phyloP scores from a whole-genome alignment of 2,329 filamentous ascomycete genomes.

The Exophiala bonariae region DNA sequence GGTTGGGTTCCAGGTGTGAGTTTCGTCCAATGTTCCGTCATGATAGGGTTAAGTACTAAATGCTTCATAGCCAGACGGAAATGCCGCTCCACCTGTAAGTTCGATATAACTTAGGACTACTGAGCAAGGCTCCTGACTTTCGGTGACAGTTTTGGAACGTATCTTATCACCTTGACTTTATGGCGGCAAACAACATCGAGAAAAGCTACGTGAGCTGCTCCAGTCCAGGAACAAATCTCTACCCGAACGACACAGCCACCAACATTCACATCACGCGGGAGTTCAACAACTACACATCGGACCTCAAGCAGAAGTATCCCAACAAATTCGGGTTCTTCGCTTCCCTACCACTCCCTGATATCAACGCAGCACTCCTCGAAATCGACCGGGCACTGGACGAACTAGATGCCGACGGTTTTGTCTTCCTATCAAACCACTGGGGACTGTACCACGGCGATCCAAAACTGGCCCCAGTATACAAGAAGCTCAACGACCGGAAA shows the following conservation, averaged over 20 bases:
- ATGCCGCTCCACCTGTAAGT: neutral
- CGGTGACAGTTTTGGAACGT: slow-evolving; percentile 42
- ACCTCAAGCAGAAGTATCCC: slow-evolving; percentile 25
- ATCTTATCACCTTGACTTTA: slow-evolving; percentile 49
- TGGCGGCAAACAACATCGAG: slow-evolving; percentile 48
- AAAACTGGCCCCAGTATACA: slow-evolving; percentile 46
- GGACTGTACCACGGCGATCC: slow-evolving; percentile 53
- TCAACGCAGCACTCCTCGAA: slow-evolving; percentile 47
- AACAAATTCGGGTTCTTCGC: slow-evolving; percentile 53
- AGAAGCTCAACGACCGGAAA: slow-evolving; percentile 45
- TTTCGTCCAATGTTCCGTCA: neutral
- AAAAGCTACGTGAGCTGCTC: slow-evolving; percentile 56
- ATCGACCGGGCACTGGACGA: slow-evolving; percentile 41
- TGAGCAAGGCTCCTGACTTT: neutral
- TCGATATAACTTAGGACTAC: no score
- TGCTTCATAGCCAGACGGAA: neutral
- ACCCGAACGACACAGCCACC: slow-evolving; percentile 37
- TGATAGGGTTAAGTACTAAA: neutral
- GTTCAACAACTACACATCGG: slow-evolving; percentile 30
- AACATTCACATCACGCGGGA: slow-evolving; percentile 36
- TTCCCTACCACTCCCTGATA: slow-evolving; percentile 52
- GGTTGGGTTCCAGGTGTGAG: slow-evolving; percentile 9
- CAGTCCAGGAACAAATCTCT: slow-evolving; percentile 52
- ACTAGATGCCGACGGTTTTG: slow-evolving; percentile 50
- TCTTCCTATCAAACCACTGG: slow-evolving; percentile 52